Conservation (phyloP, 805 yeast genomes). For the Ogataea philodendri region DNA sequence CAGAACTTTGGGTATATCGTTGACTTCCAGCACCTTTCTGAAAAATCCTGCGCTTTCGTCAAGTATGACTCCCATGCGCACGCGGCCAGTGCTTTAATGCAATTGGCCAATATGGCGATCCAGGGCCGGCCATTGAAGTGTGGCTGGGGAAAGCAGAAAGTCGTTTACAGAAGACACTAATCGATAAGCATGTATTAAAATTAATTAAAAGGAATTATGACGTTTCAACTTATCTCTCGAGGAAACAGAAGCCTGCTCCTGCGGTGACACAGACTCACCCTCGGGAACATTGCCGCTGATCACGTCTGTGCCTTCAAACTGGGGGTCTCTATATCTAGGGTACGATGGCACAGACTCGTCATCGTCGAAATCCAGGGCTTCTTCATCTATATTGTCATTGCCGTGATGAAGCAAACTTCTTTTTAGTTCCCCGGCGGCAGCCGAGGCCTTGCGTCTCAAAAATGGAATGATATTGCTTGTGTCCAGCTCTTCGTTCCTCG, state of each 20-base stretch:
- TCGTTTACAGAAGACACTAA: slow-evolving; percentile 23
- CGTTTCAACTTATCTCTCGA: background rate
- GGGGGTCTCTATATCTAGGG: background rate
- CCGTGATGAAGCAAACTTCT: slow-evolving; percentile 1
- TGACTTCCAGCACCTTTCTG: slow-evolving; percentile 76
- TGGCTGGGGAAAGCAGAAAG: slow-evolving; percentile 74
- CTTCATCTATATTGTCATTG: slow-evolving; percentile 3
- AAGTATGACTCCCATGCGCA: slow-evolving; percentile 83
- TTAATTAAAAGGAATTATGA: slow-evolving; percentile 9
- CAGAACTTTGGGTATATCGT: slow-evolving; percentile 81
- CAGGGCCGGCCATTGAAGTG: slow-evolving; percentile 78
- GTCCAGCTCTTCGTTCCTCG: slow-evolving; percentile 8
- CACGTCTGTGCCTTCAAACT: background rate
- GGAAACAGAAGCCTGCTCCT: background rate
- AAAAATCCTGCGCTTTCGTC: slow-evolving; percentile 85
- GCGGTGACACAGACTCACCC: background rate
- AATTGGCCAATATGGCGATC: slow-evolving; percentile 64
- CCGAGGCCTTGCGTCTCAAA: slow-evolving; percentile 15
- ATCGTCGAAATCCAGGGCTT: slow-evolving; percentile 6
- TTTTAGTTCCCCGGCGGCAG: slow-evolving; percentile 13
- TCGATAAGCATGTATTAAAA: too few species aligned
- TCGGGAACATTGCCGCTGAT: background rate
- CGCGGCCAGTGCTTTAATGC: slow-evolving; percentile 85
- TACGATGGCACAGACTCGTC: background rate
- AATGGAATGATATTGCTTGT: slow-evolving; percentile 10